Base-by-base conservation (phyloP, 306 rosid genomes). In the Cicer cuneatum region DNA sequence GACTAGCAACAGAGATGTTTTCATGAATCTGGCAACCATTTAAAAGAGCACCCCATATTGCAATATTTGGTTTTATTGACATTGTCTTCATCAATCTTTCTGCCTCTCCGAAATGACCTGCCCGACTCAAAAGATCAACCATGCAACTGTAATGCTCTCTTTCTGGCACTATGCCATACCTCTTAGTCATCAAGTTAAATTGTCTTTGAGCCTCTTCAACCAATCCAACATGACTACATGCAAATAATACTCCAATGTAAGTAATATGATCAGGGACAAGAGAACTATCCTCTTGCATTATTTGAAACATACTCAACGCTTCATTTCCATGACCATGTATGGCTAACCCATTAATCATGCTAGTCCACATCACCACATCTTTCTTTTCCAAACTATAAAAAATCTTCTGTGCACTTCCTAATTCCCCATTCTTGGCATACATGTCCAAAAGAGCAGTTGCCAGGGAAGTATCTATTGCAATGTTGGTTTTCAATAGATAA, bases 101-200 rank as follows among this genome's bases (percentile, higher is more conserved):
- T 7, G 87, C 98, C 85, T 90, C 93, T 82, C 78, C 68, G 29
- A 89, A 85, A 43, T 8, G 59, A 61, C 96, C 97, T 1, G 93
- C 93, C 19, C 93, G 79, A 65, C 98, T 87, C 82, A 90, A 82
- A 64, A 93, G 88, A 83, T 89, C 95, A 67, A 89, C 74, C 98
- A 87, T 77, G 86, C 93, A 90, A 69, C 93, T 88, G 54, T 90
- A 93, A 75, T 93, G 98, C 87, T 90, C 95, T 43, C 78, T 83
- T 47, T 71, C 86, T 14, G 89, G 98, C 66, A 73, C 29, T 64
- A 87, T 80, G 61, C 89, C 80, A 9, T 90, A 78, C 47, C 59
- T 77, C 66, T 70, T 42, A 11, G 76, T 80, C 98, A 86, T 89
- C 52, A 78, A 47, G n/a, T 64, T 15, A 49, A 93, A 93, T 52